Evolutionary conservation across 176 grass and related monocot species (phyloP), one percentile per base, ranked within the genome.

Genomic region (Aegilops bicornis): DNA sequence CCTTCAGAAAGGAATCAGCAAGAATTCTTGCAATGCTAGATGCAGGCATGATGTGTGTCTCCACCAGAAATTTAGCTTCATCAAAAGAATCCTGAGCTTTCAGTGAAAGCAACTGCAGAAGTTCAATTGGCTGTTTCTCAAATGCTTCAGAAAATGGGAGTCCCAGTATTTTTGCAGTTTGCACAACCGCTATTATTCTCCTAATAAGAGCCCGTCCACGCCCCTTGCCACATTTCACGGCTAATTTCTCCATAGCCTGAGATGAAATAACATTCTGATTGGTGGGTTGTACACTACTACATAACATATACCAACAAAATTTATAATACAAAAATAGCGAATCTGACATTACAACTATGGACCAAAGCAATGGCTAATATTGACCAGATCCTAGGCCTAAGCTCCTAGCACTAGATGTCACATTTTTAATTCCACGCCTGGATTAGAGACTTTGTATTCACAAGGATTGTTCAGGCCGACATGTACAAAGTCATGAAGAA

Each of bases 61-160:
- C 89, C 74, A 98, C 86, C 11, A 98, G 85, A 87, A 98, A 86
- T 80, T 93, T 96, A 60, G 96, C 93, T 89, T 98, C 96, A 54
- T 98, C 86, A 85, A 95, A 89, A 86, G 93, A 96, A 76, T 94
- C 93, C 77, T 93, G 93, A 11, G 96, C 93, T 88, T 98, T 98
- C 31, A 98, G 90, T 85, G 92, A 94, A 75, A 96, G 93, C 79
- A 98, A 86, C 82, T 98, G 96, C 76, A 98, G 82, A 86, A 98
- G 89, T 85, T 98, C 93, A 72, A 96, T 87, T 82, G 96, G 90
- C 29, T 92, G 90, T 76, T 96, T 98, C 79, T 93, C 88, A 82
- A 98, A 95, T 82, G 93, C 93, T 91, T 95, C 91, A 33, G 90
- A 86, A 89, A 98, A 98, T 64, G 86, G 68, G 79, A 96, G 90